Conservation (phyloP, 768 basidiomycete genomes). For the Russula compacta region DNA sequence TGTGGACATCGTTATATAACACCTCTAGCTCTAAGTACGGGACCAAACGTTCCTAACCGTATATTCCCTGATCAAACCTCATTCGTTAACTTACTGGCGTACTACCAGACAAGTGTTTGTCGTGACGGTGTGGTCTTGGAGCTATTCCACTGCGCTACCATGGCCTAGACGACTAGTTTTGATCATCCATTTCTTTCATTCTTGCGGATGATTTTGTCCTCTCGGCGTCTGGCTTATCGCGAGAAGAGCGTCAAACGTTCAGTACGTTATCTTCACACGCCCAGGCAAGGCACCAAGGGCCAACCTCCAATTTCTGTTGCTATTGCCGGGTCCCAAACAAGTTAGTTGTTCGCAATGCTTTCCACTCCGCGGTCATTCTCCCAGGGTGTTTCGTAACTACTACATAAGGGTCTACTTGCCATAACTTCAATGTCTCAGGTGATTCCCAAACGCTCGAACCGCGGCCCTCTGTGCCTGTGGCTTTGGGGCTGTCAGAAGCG, state of each 20-base stretch:
- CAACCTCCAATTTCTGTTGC: no score
- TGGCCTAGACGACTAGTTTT: no score
- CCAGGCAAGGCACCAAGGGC: background rate
- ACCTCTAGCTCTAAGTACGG: no score
- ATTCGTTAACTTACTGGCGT: no score
- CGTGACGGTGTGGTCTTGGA: background rate
- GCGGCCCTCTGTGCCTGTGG: background rate
- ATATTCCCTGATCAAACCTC: no score
- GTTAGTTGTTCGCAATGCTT: background rate
- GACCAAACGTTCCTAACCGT: no score
- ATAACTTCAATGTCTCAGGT: background rate
- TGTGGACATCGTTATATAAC: no score
- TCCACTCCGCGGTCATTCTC: background rate
- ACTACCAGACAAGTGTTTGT: no score
- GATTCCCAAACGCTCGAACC: background rate
- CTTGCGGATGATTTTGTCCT: background rate
- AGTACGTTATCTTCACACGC: constrained; percentile 1
- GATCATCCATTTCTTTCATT: no score
- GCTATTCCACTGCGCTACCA: no score
- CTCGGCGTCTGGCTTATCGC: background rate
- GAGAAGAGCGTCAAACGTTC: background rate
- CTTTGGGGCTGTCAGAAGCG: background rate
- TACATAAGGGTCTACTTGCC: background rate
- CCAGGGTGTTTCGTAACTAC: background rate
- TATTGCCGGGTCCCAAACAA: background rate